Evolutionary conservation across 1,284 basidiomycete genomes (phyloP), one percentile per base, ranked within the genome.

Genomic region (Cystobasidiaceae sp.): DNA sequence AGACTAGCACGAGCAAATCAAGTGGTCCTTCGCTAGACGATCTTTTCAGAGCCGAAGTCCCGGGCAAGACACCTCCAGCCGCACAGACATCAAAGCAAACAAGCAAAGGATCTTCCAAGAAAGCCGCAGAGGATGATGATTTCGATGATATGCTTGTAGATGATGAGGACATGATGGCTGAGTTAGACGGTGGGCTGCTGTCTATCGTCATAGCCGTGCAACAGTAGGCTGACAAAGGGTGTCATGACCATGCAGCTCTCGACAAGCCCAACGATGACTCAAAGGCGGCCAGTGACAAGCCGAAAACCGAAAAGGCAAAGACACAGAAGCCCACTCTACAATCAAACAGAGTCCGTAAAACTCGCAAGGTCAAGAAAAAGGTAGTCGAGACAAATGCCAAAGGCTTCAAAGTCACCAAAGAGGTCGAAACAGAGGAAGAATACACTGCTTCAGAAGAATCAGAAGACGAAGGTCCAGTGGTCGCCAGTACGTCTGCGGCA

Each of bases 161-260:
- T 28, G 61, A 64, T 21, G 61, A 64, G n/a, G 61, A 64, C 25
- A 37, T 64, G 39, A 64, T 64, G 61, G 61, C 61, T 23, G 61
- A 55, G 25, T 13, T 64, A n/a, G 61, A 64, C 32, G 61, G 61
- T 64, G 27, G 17, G 57, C 19, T 8, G 15, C 17, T 4, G 7
- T 8, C 6, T 25, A 25, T 25, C 30, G 21, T 4, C 8, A 49
- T 6, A 4, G 5, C n/a, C n/a, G 37, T 25, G 46, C 23, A 27
- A 7, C 23, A 8, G 8, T 11, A 46, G 28, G 5, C 56, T 59
- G 21, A 43, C 30, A 46, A 33, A 25, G 17, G 17, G 13, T 15
- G 39, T 21, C 32, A 9, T 32, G 13, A n/a, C n/a, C n/a, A n/a
- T n/a, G n/a, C n/a, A n/a, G n/a, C n/a, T n/a, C n/a, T n/a, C n/a